Evolutionary conservation across 306 rosid species (phyloP).

Genomic region (Prunus salicina): DNA sequence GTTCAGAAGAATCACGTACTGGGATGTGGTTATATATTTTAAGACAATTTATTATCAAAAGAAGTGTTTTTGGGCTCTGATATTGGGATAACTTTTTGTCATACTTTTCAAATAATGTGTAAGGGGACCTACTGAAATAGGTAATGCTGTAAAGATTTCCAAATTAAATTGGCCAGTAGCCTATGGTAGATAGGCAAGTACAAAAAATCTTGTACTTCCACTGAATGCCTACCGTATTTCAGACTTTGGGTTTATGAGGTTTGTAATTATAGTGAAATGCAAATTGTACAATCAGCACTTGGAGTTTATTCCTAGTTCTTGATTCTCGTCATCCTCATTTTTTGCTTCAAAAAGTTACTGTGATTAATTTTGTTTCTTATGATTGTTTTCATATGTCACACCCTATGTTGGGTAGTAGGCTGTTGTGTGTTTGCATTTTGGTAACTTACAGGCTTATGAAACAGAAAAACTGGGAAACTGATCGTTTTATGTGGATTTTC

Average conservation of each 20-base stretch:
- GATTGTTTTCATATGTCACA: background rate
- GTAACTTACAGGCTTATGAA: background rate
- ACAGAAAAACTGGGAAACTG: background rate
- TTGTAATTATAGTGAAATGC: background rate
- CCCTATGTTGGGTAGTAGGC: background rate
- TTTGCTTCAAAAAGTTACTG: background rate
- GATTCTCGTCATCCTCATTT: background rate
- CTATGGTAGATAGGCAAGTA: background rate
- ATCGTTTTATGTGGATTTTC: background rate
- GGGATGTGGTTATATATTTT: background rate
- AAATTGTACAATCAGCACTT: background rate
- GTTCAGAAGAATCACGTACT: background rate
- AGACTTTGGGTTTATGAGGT: background rate
- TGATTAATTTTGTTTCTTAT: background rate
- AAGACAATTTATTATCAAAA: background rate
- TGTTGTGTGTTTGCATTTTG: background rate
- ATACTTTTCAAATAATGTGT: background rate
- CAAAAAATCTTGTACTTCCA: background rate
- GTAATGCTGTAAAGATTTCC: background rate
- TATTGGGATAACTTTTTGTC: background rate
- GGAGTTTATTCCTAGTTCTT: background rate
- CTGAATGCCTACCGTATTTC: background rate
- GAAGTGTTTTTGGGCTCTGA: background rate
- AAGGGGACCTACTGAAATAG: background rate
- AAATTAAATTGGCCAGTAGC: background rate